Conservation (phyloP, 2,329 filamentous ascomycete genomes). For the Mycocentrospora acerina region DNA sequence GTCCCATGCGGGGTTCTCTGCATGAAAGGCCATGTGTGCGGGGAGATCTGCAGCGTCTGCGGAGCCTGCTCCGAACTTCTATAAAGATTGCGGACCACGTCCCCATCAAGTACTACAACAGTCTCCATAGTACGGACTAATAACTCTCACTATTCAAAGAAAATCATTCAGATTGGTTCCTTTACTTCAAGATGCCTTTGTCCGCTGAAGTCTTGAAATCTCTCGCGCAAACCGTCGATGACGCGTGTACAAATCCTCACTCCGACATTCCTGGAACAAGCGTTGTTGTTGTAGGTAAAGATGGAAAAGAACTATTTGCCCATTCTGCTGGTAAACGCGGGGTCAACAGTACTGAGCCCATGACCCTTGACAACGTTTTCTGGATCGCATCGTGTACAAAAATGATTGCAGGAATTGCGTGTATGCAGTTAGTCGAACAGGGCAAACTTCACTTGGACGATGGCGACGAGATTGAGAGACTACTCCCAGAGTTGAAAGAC, state of each 20-base stretch:
- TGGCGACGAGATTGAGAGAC: conserved; percentile 23
- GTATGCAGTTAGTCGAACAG: conserved; percentile 39
- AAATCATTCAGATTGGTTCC: too few relatives aligned
- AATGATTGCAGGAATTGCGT: conserved; percentile 33
- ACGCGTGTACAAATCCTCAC: conserved; percentile 18
- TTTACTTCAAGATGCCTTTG: conserved; percentile 9
- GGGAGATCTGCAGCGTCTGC: too few relatives aligned
- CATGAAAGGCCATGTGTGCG: too few relatives aligned
- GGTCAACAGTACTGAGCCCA: conserved; percentile 46
- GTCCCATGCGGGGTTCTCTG: too few relatives aligned
- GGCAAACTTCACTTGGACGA: conserved; percentile 33
- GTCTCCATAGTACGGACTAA: too few relatives aligned
- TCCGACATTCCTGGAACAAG: conserved; percentile 44
- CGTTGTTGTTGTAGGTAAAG: conserved; percentile 45
- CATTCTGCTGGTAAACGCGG: conserved; percentile 45
- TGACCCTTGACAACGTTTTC: conserved; percentile 60
- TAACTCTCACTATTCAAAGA: too few relatives aligned
- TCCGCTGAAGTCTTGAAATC: conserved; percentile 10
- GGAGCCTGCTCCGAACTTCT: too few relatives aligned
- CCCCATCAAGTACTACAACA: too few relatives aligned
- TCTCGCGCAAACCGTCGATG: conserved; percentile 17
- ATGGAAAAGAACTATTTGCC: conserved; percentile 46
- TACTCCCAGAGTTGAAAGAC: conserved; percentile 39
- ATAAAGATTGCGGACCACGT: too few relatives aligned
- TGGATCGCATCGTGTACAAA: conserved; percentile 56